phyloP scores from a whole-genome alignment of 179 eudicot species.

The Patellifolia procumbens region DNA sequence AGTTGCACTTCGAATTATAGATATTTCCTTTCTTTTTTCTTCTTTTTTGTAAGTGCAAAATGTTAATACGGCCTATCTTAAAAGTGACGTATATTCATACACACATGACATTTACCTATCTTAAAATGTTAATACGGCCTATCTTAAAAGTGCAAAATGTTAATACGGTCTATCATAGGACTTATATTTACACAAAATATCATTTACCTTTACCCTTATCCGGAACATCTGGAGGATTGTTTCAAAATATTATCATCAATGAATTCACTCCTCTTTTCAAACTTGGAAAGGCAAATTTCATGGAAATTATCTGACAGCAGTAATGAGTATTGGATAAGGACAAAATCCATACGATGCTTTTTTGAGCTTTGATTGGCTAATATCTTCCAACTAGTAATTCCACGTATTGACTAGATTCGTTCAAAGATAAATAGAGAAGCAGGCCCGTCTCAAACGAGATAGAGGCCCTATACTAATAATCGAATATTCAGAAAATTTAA shows the following conservation, averaged over 20 bases:
- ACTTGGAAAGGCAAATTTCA: background rate
- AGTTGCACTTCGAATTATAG: background rate
- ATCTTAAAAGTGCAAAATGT: background rate
- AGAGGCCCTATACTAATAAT: too few relatives aligned
- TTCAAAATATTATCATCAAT: background rate
- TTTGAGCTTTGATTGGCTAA: constrained; percentile 22
- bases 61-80: background rate
- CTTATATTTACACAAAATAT: background rate
- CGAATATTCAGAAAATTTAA: too few relatives aligned
- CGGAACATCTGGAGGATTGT: background rate
- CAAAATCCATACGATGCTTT: constrained; percentile 17
- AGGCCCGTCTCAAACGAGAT: too few relatives aligned
- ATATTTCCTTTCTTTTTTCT: background rate
- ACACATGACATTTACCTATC: too few relatives aligned
- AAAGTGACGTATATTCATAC: background rate
- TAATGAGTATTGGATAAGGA: constrained; percentile 13
- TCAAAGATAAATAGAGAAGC: too few relatives aligned
- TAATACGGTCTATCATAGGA: background rate
- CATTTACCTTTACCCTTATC: background rate
- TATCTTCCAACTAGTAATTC: background rate
- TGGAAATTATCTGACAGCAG: constrained; percentile 11
- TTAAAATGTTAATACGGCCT: background rate
- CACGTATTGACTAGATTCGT: too few relatives aligned
- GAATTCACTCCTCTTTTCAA: background rate
- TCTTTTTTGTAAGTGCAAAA: constrained; percentile 1